Conservation (phyloP, 768 basidiomycete species). For the Hirschioporus abietinus region DNA sequence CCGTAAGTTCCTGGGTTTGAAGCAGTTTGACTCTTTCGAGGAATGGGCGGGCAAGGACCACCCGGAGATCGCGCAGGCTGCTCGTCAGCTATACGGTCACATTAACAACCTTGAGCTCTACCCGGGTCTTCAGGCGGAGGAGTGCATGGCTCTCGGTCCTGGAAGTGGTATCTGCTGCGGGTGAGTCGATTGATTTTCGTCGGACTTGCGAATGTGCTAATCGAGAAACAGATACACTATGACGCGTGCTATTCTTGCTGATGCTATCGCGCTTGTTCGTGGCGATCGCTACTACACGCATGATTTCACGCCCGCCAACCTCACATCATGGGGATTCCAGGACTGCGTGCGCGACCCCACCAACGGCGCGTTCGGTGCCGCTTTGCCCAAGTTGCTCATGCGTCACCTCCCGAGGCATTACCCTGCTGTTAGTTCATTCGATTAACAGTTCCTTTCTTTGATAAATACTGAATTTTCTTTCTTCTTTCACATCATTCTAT, state of each 20-base stretch:
- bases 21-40: conserved; percentile 40
- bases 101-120: conserved; percentile 37
- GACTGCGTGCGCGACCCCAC: conserved; percentile 39
- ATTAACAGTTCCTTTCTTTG: not conserved
- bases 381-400: conserved; percentile 40
- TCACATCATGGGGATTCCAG: conserved; percentile 49
- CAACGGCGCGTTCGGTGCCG: conserved; percentile 28
- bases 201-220: not conserved
- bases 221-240: conserved; percentile 18
- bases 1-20: conserved; percentile 43
- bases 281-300: conserved; percentile 51
- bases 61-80: conserved; percentile 32
- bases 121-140: conserved; percentile 54
- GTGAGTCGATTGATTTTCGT: not conserved
- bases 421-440: conserved; percentile 16
- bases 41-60: conserved; percentile 47
- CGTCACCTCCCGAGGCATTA: conserved; percentile 40
- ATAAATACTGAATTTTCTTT: not conserved
- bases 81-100: conserved; percentile 28
- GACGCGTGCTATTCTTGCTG: conserved; percentile 45
- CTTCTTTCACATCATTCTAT: not conserved
- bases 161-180: conserved; percentile 22
- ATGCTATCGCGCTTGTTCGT: conserved; percentile 48
- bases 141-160: conserved; percentile 14
- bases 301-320: conserved; percentile 41